Base-by-base conservation (phyloP, 1,284 basidiomycete genomes). In the Coniferiporia sulphurascens region DNA sequence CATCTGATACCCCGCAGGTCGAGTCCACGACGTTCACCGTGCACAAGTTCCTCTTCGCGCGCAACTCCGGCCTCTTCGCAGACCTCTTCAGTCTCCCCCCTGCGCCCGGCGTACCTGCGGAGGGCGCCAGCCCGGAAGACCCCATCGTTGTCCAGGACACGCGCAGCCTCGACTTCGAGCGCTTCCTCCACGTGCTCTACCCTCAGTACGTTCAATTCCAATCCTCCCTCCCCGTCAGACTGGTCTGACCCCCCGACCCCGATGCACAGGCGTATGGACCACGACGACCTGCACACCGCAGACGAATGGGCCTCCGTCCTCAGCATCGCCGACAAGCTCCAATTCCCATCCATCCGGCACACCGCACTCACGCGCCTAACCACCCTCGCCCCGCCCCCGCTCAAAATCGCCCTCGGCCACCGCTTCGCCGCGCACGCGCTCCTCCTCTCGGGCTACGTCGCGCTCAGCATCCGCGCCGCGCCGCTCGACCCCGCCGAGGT, bases 241-340 rank as follows among this genome's bases (percentile, higher is more conserved):
- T 27, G 27, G 27, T 27, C 27, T 27, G 27, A 22, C 49, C 21
- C 49, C 21, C 36, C 5, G 15, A 51, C 41, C 10, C n/a, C n/a
- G 41, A n/a, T 3, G n/a, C n/a, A 13, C n/a, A 65, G 64, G 21
- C 55, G 49, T 32, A 56, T 60, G 27, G 36, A 46, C 10, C 17
- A 52, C 6, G 44, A 41, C 13, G 60, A 62, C 21, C 57, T 63
- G 6, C 48, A 38, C 13, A 62, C 60, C 2, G 50, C 53, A 4
- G 60, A 60, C 1, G 65, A 61, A 38, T 66, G 65, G 65, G 36
- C 54, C 5, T 58, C 64, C 32, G 65, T 66, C 36, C 62, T 66
- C 21, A 46, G 54, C n/a, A 62, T 67, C 10, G 55, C 66, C 0
- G 41, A 61, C 13, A 51, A 59, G 19, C 65, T 61, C 61, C 36